phyloP scores from a whole-genome alignment of 495 filamentous ascomycete genomes.

The Penicillium lividum region DNA sequence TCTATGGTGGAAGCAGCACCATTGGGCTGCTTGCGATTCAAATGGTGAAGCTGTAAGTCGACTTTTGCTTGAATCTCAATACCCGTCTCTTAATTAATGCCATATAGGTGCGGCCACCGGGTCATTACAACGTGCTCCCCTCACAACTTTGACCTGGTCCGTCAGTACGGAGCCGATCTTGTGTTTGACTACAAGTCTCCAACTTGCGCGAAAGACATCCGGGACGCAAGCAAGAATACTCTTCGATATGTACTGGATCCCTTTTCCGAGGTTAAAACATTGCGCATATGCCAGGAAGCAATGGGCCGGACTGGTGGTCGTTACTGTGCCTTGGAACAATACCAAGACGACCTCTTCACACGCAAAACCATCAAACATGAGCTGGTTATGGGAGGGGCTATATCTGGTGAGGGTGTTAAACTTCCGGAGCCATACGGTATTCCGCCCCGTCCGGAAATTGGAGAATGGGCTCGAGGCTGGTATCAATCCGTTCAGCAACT shows the following conservation, averaged over 20 bases:
- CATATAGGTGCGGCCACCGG: constrained; percentile 38
- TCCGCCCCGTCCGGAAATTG: constrained; percentile 25
- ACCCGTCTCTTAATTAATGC: not conserved
- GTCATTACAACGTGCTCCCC: constrained; percentile 58
- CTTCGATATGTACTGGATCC: constrained; percentile 45
- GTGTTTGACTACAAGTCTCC: constrained; percentile 57
- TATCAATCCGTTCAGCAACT: constrained; percentile 23
- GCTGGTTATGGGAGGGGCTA: constrained; percentile 32
- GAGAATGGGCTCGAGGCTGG: constrained; percentile 22
- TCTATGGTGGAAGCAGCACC: constrained; percentile 49
- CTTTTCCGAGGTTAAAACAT: constrained; percentile 37
- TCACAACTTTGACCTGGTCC: constrained; percentile 55
- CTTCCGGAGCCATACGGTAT: constrained; percentile 32
- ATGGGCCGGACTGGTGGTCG: constrained; percentile 45
- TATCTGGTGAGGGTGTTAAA: constrained; percentile 30
- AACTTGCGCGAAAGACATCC: constrained; percentile 45
- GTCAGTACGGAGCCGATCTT: constrained; percentile 48
- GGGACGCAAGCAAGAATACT: constrained; percentile 32
- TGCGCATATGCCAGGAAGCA: constrained; percentile 39
- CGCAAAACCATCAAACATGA: constrained; percentile 31
- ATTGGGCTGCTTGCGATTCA: constrained; percentile 49
- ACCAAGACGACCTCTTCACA: constrained; percentile 24
- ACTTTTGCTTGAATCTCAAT: not conserved
- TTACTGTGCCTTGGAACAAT: constrained; percentile 42
- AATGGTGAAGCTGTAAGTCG: constrained; percentile 37